Evolutionary conservation across 2,329 filamentous ascomycete species (phyloP).

Genomic region (Aspergillus fischeri): DNA sequence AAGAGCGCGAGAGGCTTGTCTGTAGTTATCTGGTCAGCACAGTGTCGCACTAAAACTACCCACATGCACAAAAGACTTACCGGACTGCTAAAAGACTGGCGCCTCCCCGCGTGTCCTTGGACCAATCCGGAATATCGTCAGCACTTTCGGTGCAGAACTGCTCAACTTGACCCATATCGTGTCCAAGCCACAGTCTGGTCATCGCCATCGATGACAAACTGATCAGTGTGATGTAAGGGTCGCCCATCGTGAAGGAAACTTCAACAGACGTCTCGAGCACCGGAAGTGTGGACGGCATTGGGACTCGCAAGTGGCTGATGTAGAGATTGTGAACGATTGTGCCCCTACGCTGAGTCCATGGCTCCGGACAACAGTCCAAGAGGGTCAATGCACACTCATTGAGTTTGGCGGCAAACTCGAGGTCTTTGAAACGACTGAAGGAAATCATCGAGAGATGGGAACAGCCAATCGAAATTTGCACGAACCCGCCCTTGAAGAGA

Average conservation of each 20-base stretch:
- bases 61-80: constrained; percentile 16
- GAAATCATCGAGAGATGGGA: constrained; percentile 55
- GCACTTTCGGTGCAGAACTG: constrained; percentile 53
- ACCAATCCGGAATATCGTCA: constrained; percentile 56
- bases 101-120: constrained; percentile 55
- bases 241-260: constrained; percentile 53
- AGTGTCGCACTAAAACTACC: neutral
- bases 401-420: constrained; percentile 51
- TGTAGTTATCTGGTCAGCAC: constrained; percentile 11
- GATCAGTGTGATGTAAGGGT: constrained; percentile 55
- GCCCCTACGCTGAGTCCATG: constrained; percentile 54
- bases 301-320: constrained; percentile 56
- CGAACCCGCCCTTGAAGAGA: constrained; percentile 51
- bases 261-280: constrained; percentile 54
- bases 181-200: constrained; percentile 52
- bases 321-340: constrained; percentile 57
- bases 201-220: constrained; percentile 58
- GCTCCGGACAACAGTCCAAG: constrained; percentile 49
- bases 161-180: constrained; percentile 57
- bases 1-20: constrained; percentile 55
- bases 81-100: constrained; percentile 52
- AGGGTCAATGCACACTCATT: constrained; percentile 51
- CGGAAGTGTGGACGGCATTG: constrained; percentile 49
- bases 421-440: constrained; percentile 55
- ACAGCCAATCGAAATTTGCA: constrained; percentile 57